phyloP scores from a whole-genome alignment of 768 basidiomycete genomes.

The Leccinum subtestaceum region DNA sequence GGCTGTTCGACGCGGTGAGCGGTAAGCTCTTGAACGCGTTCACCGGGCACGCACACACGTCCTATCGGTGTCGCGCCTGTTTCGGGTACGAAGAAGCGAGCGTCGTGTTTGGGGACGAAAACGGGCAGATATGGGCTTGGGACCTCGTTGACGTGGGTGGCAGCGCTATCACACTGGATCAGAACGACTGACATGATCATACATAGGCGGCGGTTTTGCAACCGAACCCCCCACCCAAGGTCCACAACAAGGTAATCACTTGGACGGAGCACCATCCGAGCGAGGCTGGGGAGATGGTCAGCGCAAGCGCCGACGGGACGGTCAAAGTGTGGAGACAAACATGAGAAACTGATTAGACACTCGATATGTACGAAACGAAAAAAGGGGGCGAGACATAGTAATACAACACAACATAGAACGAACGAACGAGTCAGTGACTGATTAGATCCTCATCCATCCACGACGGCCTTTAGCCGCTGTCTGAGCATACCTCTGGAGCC shows the following conservation, averaged over 20 bases:
- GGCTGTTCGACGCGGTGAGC: conserved; percentile 79
- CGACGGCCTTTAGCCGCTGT: conserved; percentile 30
- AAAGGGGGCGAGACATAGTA: conserved; percentile 4
- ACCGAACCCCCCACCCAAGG: conserved; percentile 72
- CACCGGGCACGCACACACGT: conserved; percentile 66
- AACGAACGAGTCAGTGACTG: conserved; percentile 13
- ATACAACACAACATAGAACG: conserved; percentile 23
- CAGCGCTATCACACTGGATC: background rate
- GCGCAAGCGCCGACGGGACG: conserved; percentile 87
- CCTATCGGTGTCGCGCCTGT: conserved; percentile 77
- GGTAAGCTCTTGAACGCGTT: conserved; percentile 88
- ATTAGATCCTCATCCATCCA: conserved; percentile 24
- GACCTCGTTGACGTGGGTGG: conserved; percentile 80
- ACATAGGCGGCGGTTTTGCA: conserved; percentile 64
- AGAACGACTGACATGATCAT: conserved; percentile 2
- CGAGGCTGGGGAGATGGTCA: conserved; percentile 79
- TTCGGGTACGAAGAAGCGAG: conserved; percentile 82
- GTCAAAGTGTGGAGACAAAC: conserved; percentile 83
- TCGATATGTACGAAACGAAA: background rate
- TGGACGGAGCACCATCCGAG: conserved; percentile 91
- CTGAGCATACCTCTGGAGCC: conserved; percentile 21
- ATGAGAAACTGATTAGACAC: conserved; percentile 6
- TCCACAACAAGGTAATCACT: conserved; percentile 81
- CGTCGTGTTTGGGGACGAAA: conserved; percentile 87
- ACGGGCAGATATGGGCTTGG: conserved; percentile 89